Evolutionary conservation across 2,329 filamentous ascomycete species (phyloP), one percentile per base, ranked within the genome.

Genomic region (Aspergillus pseudoterreus): DNA sequence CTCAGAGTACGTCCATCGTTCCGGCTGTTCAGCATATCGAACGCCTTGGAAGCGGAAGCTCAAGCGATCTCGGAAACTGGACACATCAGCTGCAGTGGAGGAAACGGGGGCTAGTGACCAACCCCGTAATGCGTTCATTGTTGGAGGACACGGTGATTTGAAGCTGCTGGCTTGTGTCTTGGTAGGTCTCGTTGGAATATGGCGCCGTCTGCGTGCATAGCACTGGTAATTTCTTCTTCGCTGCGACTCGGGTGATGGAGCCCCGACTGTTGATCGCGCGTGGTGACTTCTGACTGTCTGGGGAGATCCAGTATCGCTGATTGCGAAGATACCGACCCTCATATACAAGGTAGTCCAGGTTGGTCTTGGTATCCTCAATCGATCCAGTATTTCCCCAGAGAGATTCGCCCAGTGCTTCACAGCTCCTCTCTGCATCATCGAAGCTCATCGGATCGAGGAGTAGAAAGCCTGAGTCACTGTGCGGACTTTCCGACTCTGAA

Each of bases 31-130:
- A 12, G 76, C 76, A 54, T 77, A 78, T 4, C 72, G 72, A 21
- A 79, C 72, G 1, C 76, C 75, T 10, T 72, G 62, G 57, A 78
- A 78, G 14, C 74, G 72, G 55, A 78, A 79, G 6, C 66, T 80
- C 59, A 80, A 78, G 55, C 78, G 72, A 58, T 82, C 80, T 6
- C 78, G 72, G 57, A 75, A 80, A 0, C 80, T 63, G 12, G 6
- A n/a, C 15, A 30, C 27, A 17, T 38, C 12, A 38, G 35, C n/a
- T n/a, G 17, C 22, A 22, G 14, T 17, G 15, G 19, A 12, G 19
- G 6, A 22, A 2, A 8, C 19, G 11, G 32, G 21, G 43, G 47
- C 4, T 19, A 9, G n/a, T 24, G 2, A 5, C 17, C 27, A 19
- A 50, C 48, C 48, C 48, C 6, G 48, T 50, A 6, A 50, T 14